Evolutionary conservation across 495 filamentous ascomycete genomes (phyloP), one percentile per base, ranked within the genome.

Genomic region (Aspergillus panamensis): DNA sequence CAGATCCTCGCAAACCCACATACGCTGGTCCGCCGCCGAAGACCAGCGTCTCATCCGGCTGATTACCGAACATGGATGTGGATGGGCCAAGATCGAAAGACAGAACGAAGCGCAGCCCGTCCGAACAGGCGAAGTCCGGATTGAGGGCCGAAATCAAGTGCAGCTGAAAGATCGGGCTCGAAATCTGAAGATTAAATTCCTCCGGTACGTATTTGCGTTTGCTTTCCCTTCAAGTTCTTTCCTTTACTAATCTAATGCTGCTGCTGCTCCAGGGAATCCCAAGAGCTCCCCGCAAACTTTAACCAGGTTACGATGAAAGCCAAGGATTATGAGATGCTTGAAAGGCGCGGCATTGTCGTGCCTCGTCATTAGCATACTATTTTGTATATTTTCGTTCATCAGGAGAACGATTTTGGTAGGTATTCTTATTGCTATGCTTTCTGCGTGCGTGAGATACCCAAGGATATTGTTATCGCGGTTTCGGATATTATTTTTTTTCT

Each of bases 161-260:
- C 85, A 92, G 60, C 66, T 92, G 8, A 94, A 94, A 66, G 91
- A 94, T 63, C 90, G 90, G 57, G 91, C 91, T 3, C 73, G 90
- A 25, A 95, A 91, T 55, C 64, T 94, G n/a, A 61, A 66, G 33
- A 60, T 61, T 6, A 53, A 47, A 29, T 66, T 47, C 45, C 20
- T 54, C 10, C 61, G 62, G 70, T 71, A 63, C 3, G 62, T 62
- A 59, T 43, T 17, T 49, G 29, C 21, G 6, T 16, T 12, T 25
- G 48, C 48, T 17, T 45, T 8, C 8, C 16, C 8, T 14, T 39
- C 6, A 7, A 44, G 2, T 6, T 53, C 20, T 32, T 12, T 14
- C 16, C 35, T 19, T 47, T 10, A 21, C 37, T 64, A 49, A 62
- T 50, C n/a, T n/a, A n/a, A n/a, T n/a, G n/a, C n/a, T n/a, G n/a